Conservation (phyloP, 768 basidiomycete species). For the Scleroderma citrinum region DNA sequence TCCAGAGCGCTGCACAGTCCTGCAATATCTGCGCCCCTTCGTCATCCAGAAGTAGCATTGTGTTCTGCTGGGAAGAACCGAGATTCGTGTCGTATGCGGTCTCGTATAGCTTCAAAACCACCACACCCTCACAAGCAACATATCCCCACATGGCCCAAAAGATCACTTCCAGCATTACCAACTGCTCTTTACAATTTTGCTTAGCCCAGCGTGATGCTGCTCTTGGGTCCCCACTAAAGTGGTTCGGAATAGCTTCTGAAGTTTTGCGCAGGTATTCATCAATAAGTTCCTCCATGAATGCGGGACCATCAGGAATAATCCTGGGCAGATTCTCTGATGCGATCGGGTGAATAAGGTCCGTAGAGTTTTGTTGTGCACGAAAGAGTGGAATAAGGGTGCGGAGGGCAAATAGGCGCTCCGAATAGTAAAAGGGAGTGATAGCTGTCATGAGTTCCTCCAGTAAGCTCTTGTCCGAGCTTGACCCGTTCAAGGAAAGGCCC, state of each 20-base stretch:
- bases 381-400: slow-evolving; percentile 72
- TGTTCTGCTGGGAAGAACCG: slow-evolving; percentile 58
- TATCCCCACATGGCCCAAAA: slow-evolving; percentile 88
- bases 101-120: slow-evolving; percentile 60
- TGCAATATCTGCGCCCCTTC: slow-evolving; percentile 59
- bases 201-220: slow-evolving; percentile 64
- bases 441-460: slow-evolving; percentile 44
- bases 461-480: slow-evolving; percentile 35
- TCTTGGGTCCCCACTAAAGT: slow-evolving; percentile 45
- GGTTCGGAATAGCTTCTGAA: slow-evolving; percentile 41
- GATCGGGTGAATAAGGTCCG: slow-evolving; percentile 47
- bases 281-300: slow-evolving; percentile 59
- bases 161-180: slow-evolving; percentile 76
- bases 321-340: slow-evolving; percentile 50
- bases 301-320: slow-evolving; percentile 56
- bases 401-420: slow-evolving; percentile 68
- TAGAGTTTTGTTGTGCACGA: slow-evolving; percentile 56
- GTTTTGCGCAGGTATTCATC: slow-evolving; percentile 52
- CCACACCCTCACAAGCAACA: slow-evolving; percentile 54
- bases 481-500: slow-evolving; percentile 50
- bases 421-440: slow-evolving; percentile 76
- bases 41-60: slow-evolving; percentile 65
- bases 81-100: slow-evolving; percentile 59
- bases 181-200: slow-evolving; percentile 71
- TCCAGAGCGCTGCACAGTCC: slow-evolving; percentile 71